phyloP scores from a whole-genome alignment of 352 stramenopile genomes.

The Saprolegnia diclina region DNA sequence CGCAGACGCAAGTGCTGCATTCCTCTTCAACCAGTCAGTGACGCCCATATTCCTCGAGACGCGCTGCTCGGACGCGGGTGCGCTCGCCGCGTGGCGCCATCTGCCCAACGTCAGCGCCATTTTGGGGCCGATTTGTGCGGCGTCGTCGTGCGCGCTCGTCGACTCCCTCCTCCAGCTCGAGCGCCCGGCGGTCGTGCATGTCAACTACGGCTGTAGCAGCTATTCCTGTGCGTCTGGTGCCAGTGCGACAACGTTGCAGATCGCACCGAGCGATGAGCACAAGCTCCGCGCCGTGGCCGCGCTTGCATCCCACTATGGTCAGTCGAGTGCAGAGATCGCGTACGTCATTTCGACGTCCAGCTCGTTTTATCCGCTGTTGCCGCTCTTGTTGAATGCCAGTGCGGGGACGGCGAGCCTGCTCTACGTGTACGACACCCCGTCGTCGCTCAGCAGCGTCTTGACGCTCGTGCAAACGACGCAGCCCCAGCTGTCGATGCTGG shows the following conservation, averaged over 20 bases:
- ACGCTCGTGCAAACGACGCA: not conserved
- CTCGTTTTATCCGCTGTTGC: not conserved
- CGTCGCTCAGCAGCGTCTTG: not conserved
- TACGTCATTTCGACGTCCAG: slow-evolving; percentile 14
- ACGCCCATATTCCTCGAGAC: not conserved
- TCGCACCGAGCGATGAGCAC: slow-evolving; percentile 4
- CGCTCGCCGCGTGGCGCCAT: not conserved
- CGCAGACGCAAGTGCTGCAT: not conserved
- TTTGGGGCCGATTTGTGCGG: not conserved
- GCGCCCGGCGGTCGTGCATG: not conserved
- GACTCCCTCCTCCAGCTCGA: not conserved
- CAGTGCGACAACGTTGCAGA: not conserved
- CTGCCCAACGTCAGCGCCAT: not conserved
- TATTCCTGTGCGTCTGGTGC: not conserved
- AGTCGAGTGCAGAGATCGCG: not conserved
- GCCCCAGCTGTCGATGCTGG: not conserved
- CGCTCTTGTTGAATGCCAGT: not conserved
- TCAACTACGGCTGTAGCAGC: not conserved
- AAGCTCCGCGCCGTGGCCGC: slow-evolving; percentile 11
- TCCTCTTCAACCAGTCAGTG: not conserved
- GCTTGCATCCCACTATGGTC: not conserved
- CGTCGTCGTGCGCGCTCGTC: not conserved
- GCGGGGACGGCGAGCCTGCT: not conserved
- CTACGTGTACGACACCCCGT: slow-evolving; percentile 16
- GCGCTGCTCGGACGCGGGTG: not conserved